Evolutionary conservation across 2,329 filamentous ascomycete species (phyloP), one percentile per base, ranked within the genome.

Genomic region (Fragosphaeria purpurea): DNA sequence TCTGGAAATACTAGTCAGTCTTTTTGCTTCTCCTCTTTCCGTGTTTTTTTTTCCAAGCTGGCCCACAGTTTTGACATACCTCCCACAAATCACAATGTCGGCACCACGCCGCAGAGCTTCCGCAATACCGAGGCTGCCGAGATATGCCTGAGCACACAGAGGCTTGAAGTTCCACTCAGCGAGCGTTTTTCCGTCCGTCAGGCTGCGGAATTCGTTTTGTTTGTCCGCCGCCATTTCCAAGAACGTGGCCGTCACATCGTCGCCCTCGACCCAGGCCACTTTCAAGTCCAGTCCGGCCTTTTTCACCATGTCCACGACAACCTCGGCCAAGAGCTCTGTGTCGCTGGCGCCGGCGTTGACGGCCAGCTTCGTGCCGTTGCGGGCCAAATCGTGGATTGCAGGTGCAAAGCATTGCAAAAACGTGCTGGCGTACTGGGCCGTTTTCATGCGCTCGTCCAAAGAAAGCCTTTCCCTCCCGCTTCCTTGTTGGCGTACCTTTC

Each of bases 261-360:
- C 63, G 30, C 63, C 63, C 41, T 61, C 58, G 38, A 65, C 55
- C 60, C 62, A 64, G 8, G 58, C 63, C 31, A 65, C 62, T 41
- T 62, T 62, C 12, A 65, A 55, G 40, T 57, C 51, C 11, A 59
- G 52, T 0, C 58, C 60, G 31, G 53, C 47, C 11, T 55, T 50
- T 33, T 57, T 53, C 31, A 62, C 53, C 35, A 45, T 53, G 47
- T 57, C 41, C 22, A 50, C 48, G 13, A 50, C 50, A 7, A 56
- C 50, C 13, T 55, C 48, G 8, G 55, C 54, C 7, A 57, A 54
- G 47, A 51, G 44, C 44, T 57, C 45, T 33, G 62, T 60, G 50
- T 64, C 61, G 51, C 58, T 61, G 39, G 61, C 60, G 6, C 63
- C 63, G 37, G 62, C 63, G 47, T 65, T 66, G 33, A 65, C 61